phyloP scores from a whole-genome alignment of 1,284 basidiomycete species.

The Chondrostereum purpureum region DNA sequence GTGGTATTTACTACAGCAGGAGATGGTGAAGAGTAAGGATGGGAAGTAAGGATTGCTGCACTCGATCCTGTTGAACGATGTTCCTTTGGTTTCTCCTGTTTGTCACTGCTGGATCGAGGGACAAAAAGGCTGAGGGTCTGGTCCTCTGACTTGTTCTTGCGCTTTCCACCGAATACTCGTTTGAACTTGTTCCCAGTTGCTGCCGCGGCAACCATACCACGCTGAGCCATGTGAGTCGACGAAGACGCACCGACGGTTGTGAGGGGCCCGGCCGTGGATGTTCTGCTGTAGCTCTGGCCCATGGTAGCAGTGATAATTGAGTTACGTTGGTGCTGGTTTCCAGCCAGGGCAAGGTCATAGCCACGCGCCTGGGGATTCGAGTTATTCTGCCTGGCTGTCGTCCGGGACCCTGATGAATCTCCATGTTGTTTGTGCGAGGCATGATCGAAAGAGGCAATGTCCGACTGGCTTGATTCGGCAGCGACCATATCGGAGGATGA shows the following conservation, averaged over 20 bases:
- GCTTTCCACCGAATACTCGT: constrained; percentile 54
- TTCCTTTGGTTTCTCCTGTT: constrained; percentile 22
- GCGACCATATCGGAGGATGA: constrained; percentile 32
- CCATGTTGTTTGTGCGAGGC: constrained; percentile 32
- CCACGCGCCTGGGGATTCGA: constrained; percentile 9
- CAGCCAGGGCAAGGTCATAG: constrained; percentile 21
- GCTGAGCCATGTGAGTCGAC: constrained; percentile 6
- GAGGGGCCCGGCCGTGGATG: constrained; percentile 3
- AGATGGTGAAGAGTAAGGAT: constrained; percentile 13
- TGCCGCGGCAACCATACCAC: constrained; percentile 22
- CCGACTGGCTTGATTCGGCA: constrained; percentile 33
- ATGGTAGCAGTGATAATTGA: constrained; percentile 28
- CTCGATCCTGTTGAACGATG: constrained; percentile 15
- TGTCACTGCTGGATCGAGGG: constrained; percentile 42
- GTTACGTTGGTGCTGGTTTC: constrained; percentile 27
- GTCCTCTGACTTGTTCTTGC: constrained; percentile 24
- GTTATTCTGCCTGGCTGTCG: constrained; percentile 7
- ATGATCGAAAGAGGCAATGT: constrained; percentile 37
- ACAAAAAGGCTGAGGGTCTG: background rate
- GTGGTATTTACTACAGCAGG: constrained; percentile 9
- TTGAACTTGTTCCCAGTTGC: constrained; percentile 48
- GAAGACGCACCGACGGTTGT: constrained; percentile 1
- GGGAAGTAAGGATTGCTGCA: no score
- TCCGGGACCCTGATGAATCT: constrained; percentile 26
- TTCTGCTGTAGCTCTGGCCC: constrained; percentile 32